Percentiles rank a stretch among this genome's conserved stretches.
These are phyloP conservation scores for Cyclotella sp. DNA, from an alignment of 108 stramenopile species.

Conservation along the genomic window DNA sequence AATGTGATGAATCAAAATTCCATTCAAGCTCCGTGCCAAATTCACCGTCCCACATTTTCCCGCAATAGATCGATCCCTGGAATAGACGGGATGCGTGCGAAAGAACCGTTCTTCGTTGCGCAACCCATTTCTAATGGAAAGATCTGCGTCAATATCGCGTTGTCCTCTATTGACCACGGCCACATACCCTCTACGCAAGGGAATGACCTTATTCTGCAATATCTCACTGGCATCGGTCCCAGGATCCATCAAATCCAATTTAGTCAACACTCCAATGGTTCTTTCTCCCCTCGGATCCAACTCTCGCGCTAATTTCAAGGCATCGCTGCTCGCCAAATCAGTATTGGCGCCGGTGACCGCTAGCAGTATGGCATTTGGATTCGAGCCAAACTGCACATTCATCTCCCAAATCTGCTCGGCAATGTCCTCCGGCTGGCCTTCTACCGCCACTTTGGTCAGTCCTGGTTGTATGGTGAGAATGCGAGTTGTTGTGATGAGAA, in stretches of 20 bases:
- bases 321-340: constrained; percentile 98
- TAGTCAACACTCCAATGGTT: constrained; percentile 98
- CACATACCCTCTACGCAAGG: constrained; percentile 93
- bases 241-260: constrained; percentile 99
- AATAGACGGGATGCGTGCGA: constrained; percentile 90
- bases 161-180: constrained; percentile 98
- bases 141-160: constrained; percentile 90
- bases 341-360: constrained; percentile 97
- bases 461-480: constrained; percentile 41
- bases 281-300: constrained; percentile 93
- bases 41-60: constrained; percentile 78
- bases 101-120: constrained; percentile 94
- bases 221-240: constrained; percentile 95
- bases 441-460: constrained; percentile 93
- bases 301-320: constrained; percentile 92
- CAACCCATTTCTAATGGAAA: constrained; percentile 87
- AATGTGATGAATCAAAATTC: constrained; percentile 97
- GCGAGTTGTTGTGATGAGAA: too few relatives aligned
- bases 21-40: constrained; percentile 86
- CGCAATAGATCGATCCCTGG: constrained; percentile 59
- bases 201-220: constrained; percentile 90
- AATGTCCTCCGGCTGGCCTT: constrained; percentile 97
- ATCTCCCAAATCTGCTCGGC: constrained; percentile 89
- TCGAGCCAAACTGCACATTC: constrained; percentile 89
- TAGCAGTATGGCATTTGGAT: constrained; percentile 97